A percentile compares a stretch with the other conserved stretches of the same genome.
Conservation (phyloP, 2,329 filamentous ascomycete species). For the Arthrinium phaeospermum region DNA sequence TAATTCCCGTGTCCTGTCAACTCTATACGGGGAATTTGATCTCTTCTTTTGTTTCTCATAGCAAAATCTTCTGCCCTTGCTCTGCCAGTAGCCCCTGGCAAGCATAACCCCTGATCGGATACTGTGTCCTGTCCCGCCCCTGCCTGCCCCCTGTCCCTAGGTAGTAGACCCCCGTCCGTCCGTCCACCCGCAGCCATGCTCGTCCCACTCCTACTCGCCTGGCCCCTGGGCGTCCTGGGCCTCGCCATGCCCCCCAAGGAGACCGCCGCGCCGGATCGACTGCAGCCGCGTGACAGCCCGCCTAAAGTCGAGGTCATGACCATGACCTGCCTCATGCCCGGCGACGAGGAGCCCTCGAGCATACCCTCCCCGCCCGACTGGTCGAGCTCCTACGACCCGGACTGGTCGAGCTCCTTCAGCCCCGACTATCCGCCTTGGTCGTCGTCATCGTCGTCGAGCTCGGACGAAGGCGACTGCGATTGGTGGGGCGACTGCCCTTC, state of each 20-base stretch:
- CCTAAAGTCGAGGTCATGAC: not conserved
- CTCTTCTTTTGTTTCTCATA: not conserved
- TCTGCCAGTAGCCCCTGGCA: not conserved
- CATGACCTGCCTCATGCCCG: conserved; percentile 17
- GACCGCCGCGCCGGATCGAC: not conserved
- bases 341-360: not conserved
- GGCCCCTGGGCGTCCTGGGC: conserved; percentile 10
- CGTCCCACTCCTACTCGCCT: not conserved
- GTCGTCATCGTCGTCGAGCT: not conserved
- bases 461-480: no score
- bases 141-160: not conserved
- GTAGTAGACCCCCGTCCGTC: not conserved
- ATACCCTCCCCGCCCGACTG: not conserved
- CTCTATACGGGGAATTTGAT: not conserved
- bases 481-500: no score
- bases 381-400: not conserved
- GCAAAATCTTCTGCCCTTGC: not conserved
- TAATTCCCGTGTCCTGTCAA: not conserved
- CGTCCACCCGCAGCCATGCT: not conserved
- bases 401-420: not conserved
- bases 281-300: not conserved
- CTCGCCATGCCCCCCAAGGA: conserved; percentile 1
- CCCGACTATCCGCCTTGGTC: not conserved
- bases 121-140: not conserved
- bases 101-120: not conserved